phyloP scores from a whole-genome alignment of 2,329 filamentous ascomycete genomes.

The Fusarium sp. region DNA sequence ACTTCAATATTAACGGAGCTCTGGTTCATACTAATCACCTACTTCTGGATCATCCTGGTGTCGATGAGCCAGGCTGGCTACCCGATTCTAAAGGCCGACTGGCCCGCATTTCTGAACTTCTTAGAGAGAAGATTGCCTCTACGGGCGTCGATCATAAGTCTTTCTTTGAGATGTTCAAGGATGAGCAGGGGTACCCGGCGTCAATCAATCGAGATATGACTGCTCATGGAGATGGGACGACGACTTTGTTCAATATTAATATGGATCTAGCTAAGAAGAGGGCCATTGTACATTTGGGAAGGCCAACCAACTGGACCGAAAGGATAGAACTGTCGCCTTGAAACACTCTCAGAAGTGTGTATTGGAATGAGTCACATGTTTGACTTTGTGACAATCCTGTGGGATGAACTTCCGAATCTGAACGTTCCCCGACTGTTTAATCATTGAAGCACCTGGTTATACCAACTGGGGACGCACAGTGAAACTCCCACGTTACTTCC shows the following conservation, averaged over 20 bases:
- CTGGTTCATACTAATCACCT: constrained; percentile 40
- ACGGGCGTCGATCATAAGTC: not conserved
- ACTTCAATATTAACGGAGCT: not conserved
- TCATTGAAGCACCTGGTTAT: too few relatives aligned
- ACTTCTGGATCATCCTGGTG: constrained; percentile 25
- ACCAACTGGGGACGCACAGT: too few relatives aligned
- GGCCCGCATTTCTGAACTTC: constrained; percentile 16
- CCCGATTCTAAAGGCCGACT: constrained; percentile 23
- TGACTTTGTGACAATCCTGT: too few relatives aligned
- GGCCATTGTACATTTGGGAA: constrained; percentile 19
- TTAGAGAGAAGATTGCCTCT: not conserved
- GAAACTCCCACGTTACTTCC: not conserved
- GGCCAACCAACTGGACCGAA: constrained; percentile 24
- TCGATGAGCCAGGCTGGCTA: constrained; percentile 32
- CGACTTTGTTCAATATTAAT: constrained; percentile 39
- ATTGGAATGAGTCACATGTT: too few relatives aligned
- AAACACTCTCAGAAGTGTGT: not conserved
- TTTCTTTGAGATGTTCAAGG: constrained; percentile 36
- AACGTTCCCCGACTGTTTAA: too few relatives aligned
- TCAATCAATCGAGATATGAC: constrained; percentile 29
- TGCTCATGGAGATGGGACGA: not conserved
- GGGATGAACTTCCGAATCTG: too few relatives aligned
- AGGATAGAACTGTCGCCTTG: constrained; percentile 9
- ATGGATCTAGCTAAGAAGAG: constrained; percentile 23
- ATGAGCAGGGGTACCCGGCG: constrained; percentile 33